Conservation (phyloP, 306 rosid genomes). For the Morella rubra region DNA sequence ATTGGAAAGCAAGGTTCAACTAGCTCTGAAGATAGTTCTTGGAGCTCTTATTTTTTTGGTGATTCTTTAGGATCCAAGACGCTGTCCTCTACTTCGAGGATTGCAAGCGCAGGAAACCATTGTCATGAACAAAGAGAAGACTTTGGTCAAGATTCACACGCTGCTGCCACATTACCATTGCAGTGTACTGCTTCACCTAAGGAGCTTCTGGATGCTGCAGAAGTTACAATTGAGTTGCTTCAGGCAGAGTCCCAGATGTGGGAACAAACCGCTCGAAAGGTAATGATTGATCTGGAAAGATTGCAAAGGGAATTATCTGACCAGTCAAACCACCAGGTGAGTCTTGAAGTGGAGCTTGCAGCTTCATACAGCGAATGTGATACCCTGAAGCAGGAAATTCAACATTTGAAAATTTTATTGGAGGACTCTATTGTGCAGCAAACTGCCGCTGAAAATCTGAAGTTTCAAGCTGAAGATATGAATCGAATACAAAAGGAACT, state of each 20-base stretch:
- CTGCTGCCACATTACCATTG: background rate
- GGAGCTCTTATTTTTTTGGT: constrained; percentile 6
- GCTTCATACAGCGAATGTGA: constrained; percentile 53
- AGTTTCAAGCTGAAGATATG: constrained; percentile 42
- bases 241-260: constrained; percentile 91
- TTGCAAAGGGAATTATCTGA: constrained; percentile 56
- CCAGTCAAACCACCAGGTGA: constrained; percentile 52
- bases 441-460: constrained; percentile 37
- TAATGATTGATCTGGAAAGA: constrained; percentile 68
- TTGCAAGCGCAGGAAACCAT: constrained; percentile 23
- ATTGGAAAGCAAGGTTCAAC: constrained; percentile 27
- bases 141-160: constrained; percentile 10
- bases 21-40: constrained; percentile 16
- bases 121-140: constrained; percentile 36
- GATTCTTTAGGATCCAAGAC: constrained; percentile 30
- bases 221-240: constrained; percentile 54
- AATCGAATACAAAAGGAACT: constrained; percentile 46
- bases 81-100: constrained; percentile 27
- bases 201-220: constrained; percentile 49
- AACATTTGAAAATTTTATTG: constrained; percentile 41
- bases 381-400: constrained; percentile 56
- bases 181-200: constrained; percentile 29
- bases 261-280: constrained; percentile 80
- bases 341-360: constrained; percentile 56
- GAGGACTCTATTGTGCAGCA: constrained; percentile 40